These are phyloP conservation scores for Tetrahymena malaccensis DNA, from an alignment of 73 alveolate species.

Conservation along the genomic window DNA sequence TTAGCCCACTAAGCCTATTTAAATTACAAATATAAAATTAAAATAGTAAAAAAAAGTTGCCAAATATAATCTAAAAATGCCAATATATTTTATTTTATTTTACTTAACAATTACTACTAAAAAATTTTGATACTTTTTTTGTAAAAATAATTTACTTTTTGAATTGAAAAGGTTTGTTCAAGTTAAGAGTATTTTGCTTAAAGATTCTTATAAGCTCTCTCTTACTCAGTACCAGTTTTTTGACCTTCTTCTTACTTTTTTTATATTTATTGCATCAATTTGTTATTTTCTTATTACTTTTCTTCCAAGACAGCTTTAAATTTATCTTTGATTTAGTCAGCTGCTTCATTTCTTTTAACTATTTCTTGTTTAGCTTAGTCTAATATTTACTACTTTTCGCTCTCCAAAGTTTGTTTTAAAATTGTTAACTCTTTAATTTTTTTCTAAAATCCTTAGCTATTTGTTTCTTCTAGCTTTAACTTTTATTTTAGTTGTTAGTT, in stretches of 20 bases:
- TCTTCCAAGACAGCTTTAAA: neutral
- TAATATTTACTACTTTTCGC: neutral
- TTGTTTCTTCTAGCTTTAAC: neutral
- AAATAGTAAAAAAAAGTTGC: neutral
- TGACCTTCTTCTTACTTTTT: neutral
- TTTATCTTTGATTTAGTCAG: neutral
- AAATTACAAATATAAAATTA: neutral
- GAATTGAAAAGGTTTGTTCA: neutral
- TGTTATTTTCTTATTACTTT: neutral
- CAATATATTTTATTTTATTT: no score
- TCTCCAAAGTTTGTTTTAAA: neutral
- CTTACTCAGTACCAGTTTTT: neutral
- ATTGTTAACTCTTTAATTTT: neutral
- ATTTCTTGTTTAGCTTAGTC: neutral
- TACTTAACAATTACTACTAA: no score
- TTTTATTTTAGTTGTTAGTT: neutral
- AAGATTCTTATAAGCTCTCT: neutral
- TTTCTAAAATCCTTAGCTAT: neutral
- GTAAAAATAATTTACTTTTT: neutral
- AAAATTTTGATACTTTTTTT: no score
- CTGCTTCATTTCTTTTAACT: neutral
- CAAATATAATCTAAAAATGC: no score
- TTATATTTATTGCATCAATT: neutral
- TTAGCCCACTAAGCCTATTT: neutral
- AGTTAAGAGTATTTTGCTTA: neutral